These are phyloP conservation scores for Draba incana DNA, from an alignment of 345 rosid genomes.

Conservation along the genomic window DNA sequence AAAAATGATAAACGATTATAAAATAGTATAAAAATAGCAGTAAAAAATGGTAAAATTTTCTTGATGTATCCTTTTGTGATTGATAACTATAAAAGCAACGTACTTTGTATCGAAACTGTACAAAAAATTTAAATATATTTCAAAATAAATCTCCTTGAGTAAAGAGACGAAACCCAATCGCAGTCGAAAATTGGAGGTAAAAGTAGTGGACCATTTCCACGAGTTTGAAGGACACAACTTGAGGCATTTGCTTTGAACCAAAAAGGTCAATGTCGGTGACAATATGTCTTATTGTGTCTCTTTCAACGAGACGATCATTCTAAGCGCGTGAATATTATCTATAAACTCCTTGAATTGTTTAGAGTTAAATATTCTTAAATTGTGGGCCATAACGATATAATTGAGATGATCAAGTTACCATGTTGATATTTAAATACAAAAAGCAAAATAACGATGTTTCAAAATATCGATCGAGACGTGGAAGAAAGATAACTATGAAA, in stretches of 20 bases:
- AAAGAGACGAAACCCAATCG: too few relatives aligned
- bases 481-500: background rate
- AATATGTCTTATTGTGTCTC: constrained; percentile 21
- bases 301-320: constrained; percentile 23
- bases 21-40: too few relatives aligned
- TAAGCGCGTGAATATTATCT: constrained; percentile 31
- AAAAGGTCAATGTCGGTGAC: constrained; percentile 37
- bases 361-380: background rate
- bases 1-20: too few relatives aligned
- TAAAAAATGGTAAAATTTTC: too few relatives aligned
- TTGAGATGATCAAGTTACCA: constrained; percentile 3
- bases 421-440: constrained; percentile 10
- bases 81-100: too few relatives aligned
- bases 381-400: constrained; percentile 7
- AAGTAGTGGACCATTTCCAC: too few relatives aligned
- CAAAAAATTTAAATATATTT: too few relatives aligned
- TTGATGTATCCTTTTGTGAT: too few relatives aligned
- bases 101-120: too few relatives aligned
- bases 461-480: constrained; percentile 11
- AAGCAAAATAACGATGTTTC: background rate
- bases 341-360: constrained; percentile 10
- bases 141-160: too few relatives aligned
- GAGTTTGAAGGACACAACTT: too few relatives aligned
- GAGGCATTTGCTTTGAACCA: constrained; percentile 26
- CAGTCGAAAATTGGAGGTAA: too few relatives aligned